Conservation (phyloP, 768 basidiomycete species). For the Piloderma croceum region DNA sequence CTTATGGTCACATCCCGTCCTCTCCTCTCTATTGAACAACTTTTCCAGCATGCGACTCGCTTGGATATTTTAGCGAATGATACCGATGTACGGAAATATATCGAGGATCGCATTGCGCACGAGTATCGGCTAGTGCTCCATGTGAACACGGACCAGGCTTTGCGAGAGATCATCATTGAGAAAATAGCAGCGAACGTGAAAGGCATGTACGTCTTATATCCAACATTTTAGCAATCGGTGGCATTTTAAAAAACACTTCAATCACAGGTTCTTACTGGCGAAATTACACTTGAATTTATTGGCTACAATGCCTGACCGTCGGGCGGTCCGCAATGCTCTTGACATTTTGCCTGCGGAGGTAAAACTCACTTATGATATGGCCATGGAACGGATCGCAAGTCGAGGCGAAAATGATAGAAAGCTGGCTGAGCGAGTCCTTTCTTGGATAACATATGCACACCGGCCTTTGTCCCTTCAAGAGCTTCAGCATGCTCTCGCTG, state of each 20-base stretch:
- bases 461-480: constrained; percentile 5
- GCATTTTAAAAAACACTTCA: no score
- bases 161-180: neutral
- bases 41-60: no score
- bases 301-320: neutral
- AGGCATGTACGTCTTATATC: no score
- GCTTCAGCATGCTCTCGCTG: constrained; percentile 7
- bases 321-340: constrained; percentile 1
- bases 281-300: constrained; percentile 7
- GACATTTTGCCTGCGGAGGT: constrained; percentile 3
- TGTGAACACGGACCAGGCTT: neutral
- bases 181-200: no score
- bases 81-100: no score
- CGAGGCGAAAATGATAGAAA: constrained; percentile 3
- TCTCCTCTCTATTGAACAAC: no score
- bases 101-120: neutral
- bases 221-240: no score
- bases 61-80: no score
- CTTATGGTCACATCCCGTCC: no score
- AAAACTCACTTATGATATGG: constrained; percentile 1
- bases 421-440: constrained; percentile 1
- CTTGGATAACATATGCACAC: constrained; percentile 6
- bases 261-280: constrained; percentile 8
- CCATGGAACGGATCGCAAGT: constrained; percentile 6
- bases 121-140: neutral